phyloP scores from a whole-genome alignment of 2,329 filamentous ascomycete genomes.

The Diaporthe nobilis region DNA sequence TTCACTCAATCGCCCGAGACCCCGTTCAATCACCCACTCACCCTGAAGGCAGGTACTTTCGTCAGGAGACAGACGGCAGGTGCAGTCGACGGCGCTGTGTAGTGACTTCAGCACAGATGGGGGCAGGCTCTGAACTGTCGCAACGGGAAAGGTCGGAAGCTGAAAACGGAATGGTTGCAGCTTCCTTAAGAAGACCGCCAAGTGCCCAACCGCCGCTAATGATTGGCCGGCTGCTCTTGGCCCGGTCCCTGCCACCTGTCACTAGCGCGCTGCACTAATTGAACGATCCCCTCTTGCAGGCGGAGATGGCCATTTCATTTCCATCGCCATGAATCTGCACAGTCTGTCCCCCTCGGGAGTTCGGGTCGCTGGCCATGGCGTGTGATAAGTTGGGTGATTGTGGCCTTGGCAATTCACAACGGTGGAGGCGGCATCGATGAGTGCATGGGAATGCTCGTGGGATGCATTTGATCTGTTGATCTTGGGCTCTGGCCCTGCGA shows the following conservation, averaged over 20 bases:
- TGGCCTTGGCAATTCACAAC: constrained; percentile 23
- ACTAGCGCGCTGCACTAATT: constrained; percentile 15
- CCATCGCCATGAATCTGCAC: constrained; percentile 7
- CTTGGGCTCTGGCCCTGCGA: constrained; percentile 10
- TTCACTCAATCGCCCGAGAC: neutral
- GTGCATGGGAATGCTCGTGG: neutral
- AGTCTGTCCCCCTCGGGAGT: constrained; percentile 11
- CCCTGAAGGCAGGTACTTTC: neutral
- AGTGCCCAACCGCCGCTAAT: neutral
- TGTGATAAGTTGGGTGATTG: constrained; percentile 27
- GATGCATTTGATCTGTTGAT: constrained; percentile 19
- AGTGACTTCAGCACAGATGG: constrained; percentile 5
- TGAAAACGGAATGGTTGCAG: constrained; percentile 31
- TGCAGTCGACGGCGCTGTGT: neutral
- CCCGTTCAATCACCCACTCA: neutral
- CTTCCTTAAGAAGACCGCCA: constrained; percentile 35
- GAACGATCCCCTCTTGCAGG: constrained; percentile 15
- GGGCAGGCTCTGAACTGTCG: constrained; percentile 9
- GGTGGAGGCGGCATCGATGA: constrained; percentile 1
- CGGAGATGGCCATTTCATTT: constrained; percentile 25
- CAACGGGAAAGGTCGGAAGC: constrained; percentile 30
- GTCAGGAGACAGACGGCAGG: constrained; percentile 4
- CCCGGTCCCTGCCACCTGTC: constrained; percentile 10
- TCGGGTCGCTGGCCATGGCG: constrained; percentile 30
- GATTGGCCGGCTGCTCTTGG: constrained; percentile 13